phyloP scores from a whole-genome alignment of 1,139 yeast genomes.

The Zygotorulaspora mrakii region DNA sequence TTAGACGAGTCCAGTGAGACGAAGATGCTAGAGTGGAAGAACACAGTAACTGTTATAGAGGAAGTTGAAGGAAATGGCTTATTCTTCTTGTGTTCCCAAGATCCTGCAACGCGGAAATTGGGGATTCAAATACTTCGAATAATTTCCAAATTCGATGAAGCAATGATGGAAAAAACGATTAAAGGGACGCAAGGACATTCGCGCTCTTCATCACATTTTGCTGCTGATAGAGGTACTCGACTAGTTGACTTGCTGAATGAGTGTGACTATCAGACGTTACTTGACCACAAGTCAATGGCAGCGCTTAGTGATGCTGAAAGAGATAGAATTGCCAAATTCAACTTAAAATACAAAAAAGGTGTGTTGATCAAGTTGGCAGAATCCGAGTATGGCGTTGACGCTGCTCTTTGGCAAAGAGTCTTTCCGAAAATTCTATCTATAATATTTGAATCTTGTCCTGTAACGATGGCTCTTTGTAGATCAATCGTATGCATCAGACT shows the following conservation, averaged over 20 bases:
- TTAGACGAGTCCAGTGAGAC: constrained; percentile 42
- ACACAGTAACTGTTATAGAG: constrained; percentile 77
- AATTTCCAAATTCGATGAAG: constrained; percentile 81
- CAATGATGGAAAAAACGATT: constrained; percentile 54
- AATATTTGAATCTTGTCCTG: constrained; percentile 80
- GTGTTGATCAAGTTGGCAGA: constrained; percentile 73
- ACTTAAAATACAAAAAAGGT: constrained; percentile 53
- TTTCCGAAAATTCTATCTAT: constrained; percentile 72
- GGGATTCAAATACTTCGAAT: constrained; percentile 73
- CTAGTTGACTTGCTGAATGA: constrained; percentile 73
- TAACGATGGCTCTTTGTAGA: constrained; percentile 90
- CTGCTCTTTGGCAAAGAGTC: constrained; percentile 89
- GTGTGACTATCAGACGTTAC: constrained; percentile 62
- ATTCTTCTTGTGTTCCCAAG: constrained; percentile 87
- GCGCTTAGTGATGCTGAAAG: constrained; percentile 77
- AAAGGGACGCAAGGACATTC: constrained; percentile 42
- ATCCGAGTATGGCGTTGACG: constrained; percentile 90
- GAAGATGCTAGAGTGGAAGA: constrained; percentile 75
- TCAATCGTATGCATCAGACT: constrained; percentile 86
- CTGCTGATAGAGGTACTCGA: constrained; percentile 75
- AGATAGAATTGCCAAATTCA: constrained; percentile 62
- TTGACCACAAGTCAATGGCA: constrained; percentile 52
- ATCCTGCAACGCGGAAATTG: constrained; percentile 63
- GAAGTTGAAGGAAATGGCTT: constrained; percentile 95
- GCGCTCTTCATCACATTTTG: constrained; percentile 64